Base-by-base conservation (phyloP, 2,329 filamentous ascomycete genomes). In the Colletotrichum agaves region DNA sequence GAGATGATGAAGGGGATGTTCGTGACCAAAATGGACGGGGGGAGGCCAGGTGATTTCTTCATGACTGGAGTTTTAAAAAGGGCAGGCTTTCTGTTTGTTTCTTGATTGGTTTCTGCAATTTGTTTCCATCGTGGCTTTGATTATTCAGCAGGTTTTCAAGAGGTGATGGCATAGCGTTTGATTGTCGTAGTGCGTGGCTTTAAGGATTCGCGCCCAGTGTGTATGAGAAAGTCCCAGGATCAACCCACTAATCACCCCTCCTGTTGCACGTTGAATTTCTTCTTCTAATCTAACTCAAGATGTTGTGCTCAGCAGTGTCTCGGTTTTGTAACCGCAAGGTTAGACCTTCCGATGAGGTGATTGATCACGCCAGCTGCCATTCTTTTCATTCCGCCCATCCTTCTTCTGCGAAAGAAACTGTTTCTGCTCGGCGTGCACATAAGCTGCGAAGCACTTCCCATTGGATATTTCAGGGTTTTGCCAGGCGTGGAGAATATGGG, bases 321-420 rank as follows among this genome's bases (percentile, higher is more conserved):
- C 47, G 55, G 55, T 35, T 68, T 60, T 31, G 33, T 21, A 43
- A 17, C 27, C 35, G 39, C 60, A 52, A 59, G 65, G 61, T 23
- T 41, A 8, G 41, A 43, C 41, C 65, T 55, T 21, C 27, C 21
- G 12, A 46, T 65, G 61, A 68, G 43, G 47, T 65, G 53, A 49
- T 55, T 17, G 35, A 52, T 44, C n/a, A n/a, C 19, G 55, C 33
- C 27, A 37, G 31, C 37, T 19, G 17, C 46, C 46, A 49, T 44
- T 53, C 23, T 19, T 10, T 19, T 43, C 55, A 12, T 33, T 13
- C 41, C 52, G n/a, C n/a, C 31, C 43, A 43, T 17, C 15, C 21
- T 41, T 37, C 33, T 53, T 52, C 33, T 52, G 47, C 33, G 19
- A 19, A 19, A 3, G 17, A 1, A 53, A 23, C 21, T 63, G 44